phyloP scores from a whole-genome alignment of 495 filamentous ascomycete genomes.

The Podospora sp. region DNA sequence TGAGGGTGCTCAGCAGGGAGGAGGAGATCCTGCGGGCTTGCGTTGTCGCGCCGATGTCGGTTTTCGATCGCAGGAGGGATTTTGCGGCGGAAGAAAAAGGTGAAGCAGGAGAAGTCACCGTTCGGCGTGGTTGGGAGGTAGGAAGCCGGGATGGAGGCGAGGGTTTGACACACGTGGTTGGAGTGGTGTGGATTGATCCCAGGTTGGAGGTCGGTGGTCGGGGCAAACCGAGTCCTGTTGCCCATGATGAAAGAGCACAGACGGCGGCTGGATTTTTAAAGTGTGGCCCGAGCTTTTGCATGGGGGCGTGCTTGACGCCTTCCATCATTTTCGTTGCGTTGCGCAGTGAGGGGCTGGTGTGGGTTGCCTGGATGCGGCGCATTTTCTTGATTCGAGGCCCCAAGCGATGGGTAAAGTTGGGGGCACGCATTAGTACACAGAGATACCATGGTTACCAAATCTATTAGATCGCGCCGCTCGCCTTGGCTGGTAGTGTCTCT shows the following conservation, averaged over 20 bases:
- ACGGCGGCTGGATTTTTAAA: constrained; percentile 31
- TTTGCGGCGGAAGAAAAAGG: constrained; percentile 1
- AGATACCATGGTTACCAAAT: not conserved
- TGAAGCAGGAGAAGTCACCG: constrained; percentile 4
- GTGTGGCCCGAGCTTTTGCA: constrained; percentile 36
- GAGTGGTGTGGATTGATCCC: constrained; percentile 30
- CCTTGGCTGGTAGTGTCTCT: not conserved
- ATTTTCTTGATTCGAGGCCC: not conserved
- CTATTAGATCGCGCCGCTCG: not conserved
- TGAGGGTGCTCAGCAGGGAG: not conserved
- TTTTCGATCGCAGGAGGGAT: not conserved
- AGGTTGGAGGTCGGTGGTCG: constrained; percentile 31
- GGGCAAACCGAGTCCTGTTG: constrained; percentile 25
- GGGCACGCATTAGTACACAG: not conserved
- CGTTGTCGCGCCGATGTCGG: constrained; percentile 16
- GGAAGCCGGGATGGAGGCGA: constrained; percentile 20
- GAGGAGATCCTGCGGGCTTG: not conserved
- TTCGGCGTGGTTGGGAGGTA: constrained; percentile 22
- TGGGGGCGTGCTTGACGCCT: constrained; percentile 17
- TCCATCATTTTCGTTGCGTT: constrained; percentile 6
- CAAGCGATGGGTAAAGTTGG: not conserved
- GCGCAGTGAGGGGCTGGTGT: constrained; percentile 3
- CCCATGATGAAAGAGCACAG: constrained; percentile 34
- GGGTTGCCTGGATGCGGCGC: constrained; percentile 2
- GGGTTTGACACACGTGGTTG: constrained; percentile 29